Percentiles rank a stretch among this genome's conserved stretches.
Conservation (phyloP, 805 yeast genomes). For the Starmerella bombicola region DNA sequence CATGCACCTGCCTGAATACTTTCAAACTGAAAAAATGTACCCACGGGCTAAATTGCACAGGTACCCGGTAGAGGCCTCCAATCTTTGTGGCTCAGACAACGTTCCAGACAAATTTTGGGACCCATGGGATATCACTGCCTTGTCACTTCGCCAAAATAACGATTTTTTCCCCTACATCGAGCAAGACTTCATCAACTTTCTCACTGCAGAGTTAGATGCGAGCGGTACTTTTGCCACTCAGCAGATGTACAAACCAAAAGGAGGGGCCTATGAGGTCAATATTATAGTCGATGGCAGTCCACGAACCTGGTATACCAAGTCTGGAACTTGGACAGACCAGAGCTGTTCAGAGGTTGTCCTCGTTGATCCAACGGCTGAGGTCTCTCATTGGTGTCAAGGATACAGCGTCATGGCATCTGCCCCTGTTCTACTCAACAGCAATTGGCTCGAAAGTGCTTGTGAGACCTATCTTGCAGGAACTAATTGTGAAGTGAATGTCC, state of each 20-base stretch:
- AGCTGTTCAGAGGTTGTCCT: slow-evolving; percentile 9
- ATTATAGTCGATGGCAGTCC: slow-evolving; percentile 9
- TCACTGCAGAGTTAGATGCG: slow-evolving; percentile 7
- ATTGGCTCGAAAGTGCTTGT: slow-evolving; percentile 4
- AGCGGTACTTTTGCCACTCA: slow-evolving; percentile 10
- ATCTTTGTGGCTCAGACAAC: background rate
- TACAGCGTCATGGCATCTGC: slow-evolving; percentile 4
- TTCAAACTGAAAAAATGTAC: slow-evolving; percentile 3
- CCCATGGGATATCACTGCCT: slow-evolving; percentile 6
- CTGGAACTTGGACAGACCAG: slow-evolving; percentile 11
- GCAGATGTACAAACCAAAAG: background rate
- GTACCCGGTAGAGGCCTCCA: background rate
- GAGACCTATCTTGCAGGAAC: background rate
- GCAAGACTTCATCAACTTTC: slow-evolving; percentile 10
- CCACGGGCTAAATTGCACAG: background rate
- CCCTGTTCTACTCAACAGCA: background rate
- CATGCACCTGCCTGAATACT: slow-evolving; percentile 8
- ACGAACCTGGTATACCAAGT: slow-evolving; percentile 11
- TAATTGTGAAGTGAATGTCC: slow-evolving; percentile 38
- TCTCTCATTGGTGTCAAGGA: slow-evolving; percentile 13
- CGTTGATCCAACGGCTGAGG: slow-evolving; percentile 1
- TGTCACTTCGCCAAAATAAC: slow-evolving; percentile 4
- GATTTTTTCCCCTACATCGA: slow-evolving; percentile 5
- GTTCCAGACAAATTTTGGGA: background rate
- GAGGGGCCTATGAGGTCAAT: slow-evolving; percentile 1